These are phyloP conservation scores for Fusarium temperatum DNA, from an alignment of 2,329 filamentous ascomycete species.

Conservation along the genomic window DNA sequence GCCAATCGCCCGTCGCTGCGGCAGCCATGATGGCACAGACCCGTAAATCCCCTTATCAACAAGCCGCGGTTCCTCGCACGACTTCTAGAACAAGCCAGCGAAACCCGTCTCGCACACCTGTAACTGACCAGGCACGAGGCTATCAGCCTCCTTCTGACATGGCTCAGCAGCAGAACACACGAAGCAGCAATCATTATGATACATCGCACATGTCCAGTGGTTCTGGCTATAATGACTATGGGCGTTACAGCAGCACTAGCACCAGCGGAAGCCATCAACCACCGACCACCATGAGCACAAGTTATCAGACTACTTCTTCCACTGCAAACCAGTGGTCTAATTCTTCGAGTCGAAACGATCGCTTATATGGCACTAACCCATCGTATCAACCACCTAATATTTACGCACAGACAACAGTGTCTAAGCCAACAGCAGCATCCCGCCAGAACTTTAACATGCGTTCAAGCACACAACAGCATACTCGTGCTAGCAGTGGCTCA, in stretches of 20 bases:
- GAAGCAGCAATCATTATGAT: constrained; percentile 10
- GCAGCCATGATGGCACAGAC: constrained; percentile 45
- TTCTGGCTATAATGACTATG: constrained; percentile 34
- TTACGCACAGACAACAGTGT: constrained; percentile 24
- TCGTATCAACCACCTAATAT: constrained; percentile 24
- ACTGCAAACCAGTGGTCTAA: constrained; percentile 41
- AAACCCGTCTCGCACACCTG: constrained; percentile 44
- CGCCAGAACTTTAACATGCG: constrained; percentile 39
- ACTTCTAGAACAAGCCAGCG: constrained; percentile 50
- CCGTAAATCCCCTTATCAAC: constrained; percentile 46
- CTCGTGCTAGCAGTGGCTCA: constrained; percentile 19
- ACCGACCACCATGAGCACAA: constrained; percentile 30
- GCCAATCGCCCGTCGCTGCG: constrained; percentile 40
- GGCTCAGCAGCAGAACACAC: constrained; percentile 18
- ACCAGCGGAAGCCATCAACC: constrained; percentile 9
- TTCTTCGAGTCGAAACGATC: constrained; percentile 24
- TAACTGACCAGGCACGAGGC: constrained; percentile 30
- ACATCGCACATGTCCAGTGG: constrained; percentile 13
- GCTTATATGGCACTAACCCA: constrained; percentile 16
- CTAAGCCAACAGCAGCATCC: constrained; percentile 18
- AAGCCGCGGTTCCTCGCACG: constrained; percentile 37
- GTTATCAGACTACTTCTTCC: constrained; percentile 27
- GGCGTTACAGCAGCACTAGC: constrained; percentile 23
- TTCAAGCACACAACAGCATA: constrained; percentile 8
- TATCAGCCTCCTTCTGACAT: constrained; percentile 30